phyloP scores from a whole-genome alignment of 2,329 filamentous ascomycete genomes.

The Tolypocladium amazonense region DNA sequence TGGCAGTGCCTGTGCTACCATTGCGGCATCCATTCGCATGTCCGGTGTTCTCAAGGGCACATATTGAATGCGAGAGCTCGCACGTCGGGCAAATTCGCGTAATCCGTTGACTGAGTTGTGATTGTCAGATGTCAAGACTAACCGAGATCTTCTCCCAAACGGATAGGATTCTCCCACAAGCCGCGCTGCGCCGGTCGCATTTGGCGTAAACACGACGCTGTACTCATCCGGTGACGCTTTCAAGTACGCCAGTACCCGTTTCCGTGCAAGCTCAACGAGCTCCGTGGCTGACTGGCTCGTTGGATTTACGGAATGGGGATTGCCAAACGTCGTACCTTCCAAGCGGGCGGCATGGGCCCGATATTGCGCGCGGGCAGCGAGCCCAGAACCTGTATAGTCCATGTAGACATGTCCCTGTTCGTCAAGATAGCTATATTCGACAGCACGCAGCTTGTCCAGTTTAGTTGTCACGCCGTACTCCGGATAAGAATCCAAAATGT shows the following conservation, averaged over 20 bases:
- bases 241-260: constrained; percentile 20
- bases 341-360: constrained; percentile 19
- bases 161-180: constrained; percentile 28
- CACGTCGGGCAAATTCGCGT: constrained; percentile 21
- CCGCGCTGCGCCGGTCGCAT: constrained; percentile 26
- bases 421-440: constrained; percentile 26
- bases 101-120: constrained; percentile 31
- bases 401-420: constrained; percentile 26
- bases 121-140: constrained; percentile 28
- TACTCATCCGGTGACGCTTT: constrained; percentile 26
- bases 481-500: constrained; percentile 14
- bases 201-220: constrained; percentile 27
- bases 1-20: constrained; percentile 8
- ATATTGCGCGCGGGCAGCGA: constrained; percentile 21
- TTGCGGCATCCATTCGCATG: constrained; percentile 15
- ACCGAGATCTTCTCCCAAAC: constrained; percentile 12
- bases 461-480: constrained; percentile 20
- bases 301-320: constrained; percentile 28
- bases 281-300: constrained; percentile 22
- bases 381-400: constrained; percentile 28
- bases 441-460: constrained; percentile 13
- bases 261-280: constrained; percentile 19
- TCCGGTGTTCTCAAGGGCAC: constrained; percentile 16
- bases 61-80: constrained; percentile 16
- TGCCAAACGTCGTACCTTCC: constrained; percentile 20